Base-by-base conservation (phyloP, 805 yeast species). In the Metschnikowia corniflorae region DNA sequence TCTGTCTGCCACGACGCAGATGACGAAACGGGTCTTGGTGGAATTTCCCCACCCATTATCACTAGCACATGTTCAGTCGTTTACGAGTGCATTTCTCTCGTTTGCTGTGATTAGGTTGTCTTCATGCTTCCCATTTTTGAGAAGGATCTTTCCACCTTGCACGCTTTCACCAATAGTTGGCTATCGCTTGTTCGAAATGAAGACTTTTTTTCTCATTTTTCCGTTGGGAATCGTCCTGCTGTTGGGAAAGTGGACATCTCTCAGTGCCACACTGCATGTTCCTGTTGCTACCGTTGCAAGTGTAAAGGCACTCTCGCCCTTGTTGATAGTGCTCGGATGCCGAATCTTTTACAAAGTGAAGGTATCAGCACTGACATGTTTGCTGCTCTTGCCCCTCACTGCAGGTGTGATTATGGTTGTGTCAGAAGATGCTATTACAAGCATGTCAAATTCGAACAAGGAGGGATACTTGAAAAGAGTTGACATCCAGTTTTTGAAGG, bases 231-330 rank as follows among this genome's bases (percentile, higher is more conserved):
- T 78, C 8, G 78, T 80, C 51, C 87, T 80, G 49, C 79, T 80
- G 47, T 58, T 71, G 13, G 86, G 86, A 2, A 80, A 80, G 54
- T 69, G 70, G 49, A 77, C 78, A 51, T 74, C 78, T 4, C 71
- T 81, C 26, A 71, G 74, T 24, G 86, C 87, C 0, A 80, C 85
- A 0, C 73, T 84, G 5, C 50, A 77, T 27, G 79, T 80, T 6
- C 79, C 86, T 0, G 72, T 81, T 10, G 80, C 86, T 0, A 78
- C 87, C 0, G 84, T 80, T 1, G 79, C 86, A 1, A 78, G 84
- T 39, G 70, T 82, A n/a, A 74, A 81, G 58, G 80, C 86, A 0
- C 56, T 82, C 16, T 74, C 83, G 3, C 88, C 88, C 0, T 56
- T 81, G 29, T 58, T 81, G 16, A 73, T 81, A 21, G 79, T 81